Evolutionary conservation across 495 filamentous ascomycete species (phyloP).

Genomic region (Xylaria acuta): DNA sequence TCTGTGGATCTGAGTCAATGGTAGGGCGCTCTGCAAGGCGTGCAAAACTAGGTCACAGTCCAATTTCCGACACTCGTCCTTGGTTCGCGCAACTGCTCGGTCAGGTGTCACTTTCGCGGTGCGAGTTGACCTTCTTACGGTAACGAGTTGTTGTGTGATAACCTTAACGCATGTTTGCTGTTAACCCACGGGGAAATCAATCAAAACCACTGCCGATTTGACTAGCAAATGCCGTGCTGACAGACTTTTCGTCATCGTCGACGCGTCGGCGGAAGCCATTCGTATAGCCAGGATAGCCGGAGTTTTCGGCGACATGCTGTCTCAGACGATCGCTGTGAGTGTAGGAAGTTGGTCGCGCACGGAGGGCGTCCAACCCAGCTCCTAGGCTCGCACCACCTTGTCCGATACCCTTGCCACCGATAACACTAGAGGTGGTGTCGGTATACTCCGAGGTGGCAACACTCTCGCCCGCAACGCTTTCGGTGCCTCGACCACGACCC

Average conservation of each 20-base stretch:
- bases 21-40: constrained; percentile 13
- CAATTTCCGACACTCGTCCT: constrained; percentile 20
- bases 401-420: constrained; percentile 72
- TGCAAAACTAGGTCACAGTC: constrained; percentile 23
- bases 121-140: constrained; percentile 12
- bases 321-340: constrained; percentile 69
- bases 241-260: constrained; percentile 93
- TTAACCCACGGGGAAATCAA: constrained; percentile 57
- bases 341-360: constrained; percentile 52
- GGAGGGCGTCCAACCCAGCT: constrained; percentile 72
- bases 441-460: constrained; percentile 87
- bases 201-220: constrained; percentile 92
- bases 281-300: constrained; percentile 59
- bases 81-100: constrained; percentile 15
- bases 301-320: constrained; percentile 86
- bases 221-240: constrained; percentile 94
- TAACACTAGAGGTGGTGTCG: constrained; percentile 77
- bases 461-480: constrained; percentile 87
- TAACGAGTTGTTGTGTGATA: constrained; percentile 15
- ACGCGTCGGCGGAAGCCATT: constrained; percentile 82
- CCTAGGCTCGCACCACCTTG: constrained; percentile 79
- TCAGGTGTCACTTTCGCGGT: constrained; percentile 14
- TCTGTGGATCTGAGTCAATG: constrained; percentile 6
- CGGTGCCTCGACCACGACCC: constrained; percentile 66
- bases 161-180: constrained; percentile 23